A percentile compares a stretch with the other conserved stretches of the same genome.
phyloP scores from a whole-genome alignment of 78 protist genomes.

The Dictyostelium brefeldianum region DNA sequence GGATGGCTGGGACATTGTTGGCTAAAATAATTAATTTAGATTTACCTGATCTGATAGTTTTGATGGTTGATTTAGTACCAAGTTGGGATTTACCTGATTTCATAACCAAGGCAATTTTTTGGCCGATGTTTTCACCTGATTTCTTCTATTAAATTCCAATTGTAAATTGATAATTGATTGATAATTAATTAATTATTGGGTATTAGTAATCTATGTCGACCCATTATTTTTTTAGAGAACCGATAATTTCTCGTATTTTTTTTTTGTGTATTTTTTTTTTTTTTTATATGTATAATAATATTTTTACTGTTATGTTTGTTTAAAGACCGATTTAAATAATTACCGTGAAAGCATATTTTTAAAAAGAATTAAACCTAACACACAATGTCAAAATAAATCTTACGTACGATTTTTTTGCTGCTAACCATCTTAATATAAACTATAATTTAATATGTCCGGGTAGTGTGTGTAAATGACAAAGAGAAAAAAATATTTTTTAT shows the following conservation, averaged over 20 bases:
- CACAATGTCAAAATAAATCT: too few relatives aligned
- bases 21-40: constrained; percentile 98
- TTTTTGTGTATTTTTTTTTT: not conserved
- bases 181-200: not conserved
- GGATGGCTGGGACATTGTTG: constrained; percentile 98
- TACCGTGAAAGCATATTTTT: not conserved
- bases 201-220: not conserved
- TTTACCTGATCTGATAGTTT: constrained; percentile 96
- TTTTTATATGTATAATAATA: not conserved
- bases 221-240: not conserved
- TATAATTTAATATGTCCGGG: too few relatives aligned
- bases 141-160: constrained; percentile 84
- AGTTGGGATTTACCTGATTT: constrained; percentile 98
- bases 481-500: too few relatives aligned
- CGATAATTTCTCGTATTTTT: not conserved
- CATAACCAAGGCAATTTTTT: constrained; percentile 98
- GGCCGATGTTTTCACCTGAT: constrained; percentile 95
- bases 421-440: constrained; percentile 11
- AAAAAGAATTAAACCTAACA: too few relatives aligned
- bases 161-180: not conserved
- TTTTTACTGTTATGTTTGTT: not conserved
- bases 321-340: not conserved
- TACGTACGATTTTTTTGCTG: constrained; percentile 16
- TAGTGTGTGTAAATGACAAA: too few relatives aligned
- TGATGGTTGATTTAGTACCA: constrained; percentile 97